These are phyloP conservation scores for Kwoniella newhampshirensis DNA, from an alignment of 768 basidiomycete species.

Conservation along the genomic window DNA sequence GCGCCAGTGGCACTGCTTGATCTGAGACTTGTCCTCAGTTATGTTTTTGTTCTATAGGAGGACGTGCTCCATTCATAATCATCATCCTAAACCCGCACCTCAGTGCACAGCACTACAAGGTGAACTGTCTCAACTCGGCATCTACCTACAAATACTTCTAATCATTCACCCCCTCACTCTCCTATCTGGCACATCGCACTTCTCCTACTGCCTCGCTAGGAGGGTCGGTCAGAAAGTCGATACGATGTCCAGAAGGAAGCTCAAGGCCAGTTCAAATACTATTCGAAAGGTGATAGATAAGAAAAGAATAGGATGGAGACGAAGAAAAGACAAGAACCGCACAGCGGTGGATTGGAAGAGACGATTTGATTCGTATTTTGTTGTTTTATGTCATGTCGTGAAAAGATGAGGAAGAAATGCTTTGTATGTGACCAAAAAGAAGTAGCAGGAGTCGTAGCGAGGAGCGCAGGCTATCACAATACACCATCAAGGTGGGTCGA, in stretches of 20 bases:
- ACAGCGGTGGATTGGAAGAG: not conserved
- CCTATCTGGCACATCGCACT: no score
- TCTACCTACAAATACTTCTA: not conserved
- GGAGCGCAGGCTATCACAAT: not conserved
- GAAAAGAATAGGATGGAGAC: not conserved
- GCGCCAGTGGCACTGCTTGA: no score
- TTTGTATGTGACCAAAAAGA: constrained; percentile 15
- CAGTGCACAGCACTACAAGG: constrained; percentile 7
- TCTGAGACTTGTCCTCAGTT: no score
- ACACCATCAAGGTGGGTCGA: constrained; percentile 12
- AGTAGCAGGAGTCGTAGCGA: not conserved
- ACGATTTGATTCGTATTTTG: not conserved
- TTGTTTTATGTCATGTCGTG: not conserved
- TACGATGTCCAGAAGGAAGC: not conserved
- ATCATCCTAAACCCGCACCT: not conserved
- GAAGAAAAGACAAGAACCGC: constrained; percentile 1
- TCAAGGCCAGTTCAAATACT: not conserved
- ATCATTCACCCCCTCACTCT: not conserved
- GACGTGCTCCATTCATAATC: constrained; percentile 25
- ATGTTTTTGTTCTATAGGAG: constrained; percentile 8
- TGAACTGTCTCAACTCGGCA: not conserved
- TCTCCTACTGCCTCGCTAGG: no score
- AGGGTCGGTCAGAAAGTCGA: no score
- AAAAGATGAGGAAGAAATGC: constrained; percentile 3
- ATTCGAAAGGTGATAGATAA: not conserved